Evolutionary conservation across 1,139 yeast species (phyloP).

Genomic region (Scheffersomyces stambukii): DNA sequence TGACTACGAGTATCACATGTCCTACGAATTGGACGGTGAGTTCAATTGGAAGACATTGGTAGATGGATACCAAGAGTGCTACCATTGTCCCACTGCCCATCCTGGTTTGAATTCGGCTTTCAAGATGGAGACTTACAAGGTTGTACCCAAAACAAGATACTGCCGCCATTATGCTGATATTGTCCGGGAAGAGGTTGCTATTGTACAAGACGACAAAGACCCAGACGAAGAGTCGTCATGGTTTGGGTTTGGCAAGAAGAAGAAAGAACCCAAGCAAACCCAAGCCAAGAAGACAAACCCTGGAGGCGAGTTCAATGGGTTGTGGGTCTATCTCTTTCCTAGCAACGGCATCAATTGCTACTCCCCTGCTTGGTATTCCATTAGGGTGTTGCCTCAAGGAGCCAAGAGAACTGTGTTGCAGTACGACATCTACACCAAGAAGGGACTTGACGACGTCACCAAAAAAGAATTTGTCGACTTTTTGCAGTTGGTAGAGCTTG

Average conservation of each 20-base stretch:
- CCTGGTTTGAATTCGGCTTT: slow-evolving; percentile 57
- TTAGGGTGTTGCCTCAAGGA: slow-evolving; percentile 51
- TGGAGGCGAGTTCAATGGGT: slow-evolving; percentile 57
- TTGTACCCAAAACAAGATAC: slow-evolving; percentile 53
- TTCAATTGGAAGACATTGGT: slow-evolving; percentile 65
- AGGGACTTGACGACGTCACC: slow-evolving; percentile 46
- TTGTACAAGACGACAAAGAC: slow-evolving; percentile 9
- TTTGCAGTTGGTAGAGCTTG: slow-evolving; percentile 56
- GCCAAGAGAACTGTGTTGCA: slow-evolving; percentile 54
- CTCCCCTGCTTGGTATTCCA: slow-evolving; percentile 64
- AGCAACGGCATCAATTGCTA: slow-evolving; percentile 59
- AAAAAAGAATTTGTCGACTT: slow-evolving; percentile 62
- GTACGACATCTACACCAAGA: slow-evolving; percentile 59
- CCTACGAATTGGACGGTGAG: slow-evolving; percentile 59
- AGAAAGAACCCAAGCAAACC: slow-evolving; percentile 12
- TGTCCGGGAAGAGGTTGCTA: slow-evolving; percentile 12
- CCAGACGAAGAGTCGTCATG: slow-evolving; percentile 27
- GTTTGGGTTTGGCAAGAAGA: slow-evolving; percentile 49
- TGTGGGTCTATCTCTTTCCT: slow-evolving; percentile 60
- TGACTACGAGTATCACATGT: slow-evolving; percentile 62
- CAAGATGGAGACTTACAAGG: slow-evolving; percentile 61
- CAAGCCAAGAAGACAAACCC: slow-evolving; percentile 34
- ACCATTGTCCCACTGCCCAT: slow-evolving; percentile 65
- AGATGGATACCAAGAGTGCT: slow-evolving; percentile 67
- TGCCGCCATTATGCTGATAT: slow-evolving; percentile 50